Evolutionary conservation across 805 yeast genomes (phyloP), one percentile per base, ranked within the genome.

Genomic region (Pichia californica): DNA sequence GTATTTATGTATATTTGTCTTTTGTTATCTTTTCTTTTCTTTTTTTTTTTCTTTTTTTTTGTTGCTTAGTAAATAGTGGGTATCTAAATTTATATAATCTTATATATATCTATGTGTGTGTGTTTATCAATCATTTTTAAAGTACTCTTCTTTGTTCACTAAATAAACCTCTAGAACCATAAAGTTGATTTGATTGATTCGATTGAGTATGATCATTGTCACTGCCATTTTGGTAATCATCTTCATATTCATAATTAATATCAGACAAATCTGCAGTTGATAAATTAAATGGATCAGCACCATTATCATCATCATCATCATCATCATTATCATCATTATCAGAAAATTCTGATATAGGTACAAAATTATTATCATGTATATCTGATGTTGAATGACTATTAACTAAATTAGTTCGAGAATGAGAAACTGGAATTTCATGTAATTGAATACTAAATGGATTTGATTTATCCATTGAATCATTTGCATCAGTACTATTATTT

Each of bases 401-500:
- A 5, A 39, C 13, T 8, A 39, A 15, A 21, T 44, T 40, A 4
- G 33, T 25, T 30, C 40, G 33, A 7, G 47, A 40, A 40, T 44
- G 41, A 5, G 47, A 44, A 5, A n/a, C n/a, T 9, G 44, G 44
- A 10, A 44, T 27, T 21, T 44, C 41, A 9, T 21, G 27, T 10
- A 34, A 16, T 16, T 32, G 25, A 23, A 40, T 36, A 34, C 29
- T 31, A 27, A 40, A 38, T 2, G 48, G 51, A 36, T 41, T 38
- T 2, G 40, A 38, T 27, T 35, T 39, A 23, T 45, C 43, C 4
- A 31, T 7, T 7, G 45, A 36, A 20, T 19, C 33, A 14, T 23
- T 23, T 23, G 9, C 9, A 23, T 23, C 25, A 7, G 25, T 23
- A 23, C 4, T 23, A 23, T 23, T n/a, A n/a, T n/a, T n/a, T n/a